Base-by-base conservation (phyloP, 805 yeast genomes). In the Candida pseudofarinosa region DNA sequence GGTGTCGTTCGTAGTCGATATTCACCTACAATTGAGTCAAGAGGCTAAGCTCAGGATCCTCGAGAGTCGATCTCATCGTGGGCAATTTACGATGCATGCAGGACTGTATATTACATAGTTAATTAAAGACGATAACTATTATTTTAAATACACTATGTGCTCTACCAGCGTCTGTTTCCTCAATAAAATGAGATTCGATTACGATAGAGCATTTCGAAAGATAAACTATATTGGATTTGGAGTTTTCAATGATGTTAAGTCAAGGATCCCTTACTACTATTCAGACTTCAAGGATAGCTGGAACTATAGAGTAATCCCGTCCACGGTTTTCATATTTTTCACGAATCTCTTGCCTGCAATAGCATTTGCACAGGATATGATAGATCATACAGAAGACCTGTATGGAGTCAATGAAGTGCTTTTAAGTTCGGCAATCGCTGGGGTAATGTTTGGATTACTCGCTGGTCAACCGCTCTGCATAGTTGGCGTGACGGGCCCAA, bases 401-500 rank as follows among this genome's bases (percentile, higher is more conserved):
- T 91, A 88, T 55, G 99, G 99, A 3, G 85, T 93, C 3, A 93
- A 91, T 57, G 99, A 91, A 57, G 85, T 91, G 2, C 69, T 91
- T 18, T 56, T 93, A 57, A 74, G 93, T 4, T 80, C 90, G 26
- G 96, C 96, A 0, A 62, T 93, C 58, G 97, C 88, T 0, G 97
- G 98, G 0, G 75, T 90, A 4, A 81, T 87, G 1, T 91, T 93
- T 67, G 97, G 98, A 0, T 51, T 86, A 4, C 69, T 90, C 43
- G 74, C 85, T 0, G 98, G 97, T 0, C 96, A 90, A 53, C 99
- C 99, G 0, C 63, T 93, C 19, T 87, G 96, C 54, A 86, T 91
- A 19, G 98, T 93, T 6, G 99, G 99, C 3, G 97, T 91, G 4
- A 93, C 98, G 0, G 99, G 98, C 0, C 99, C 99, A 0, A 83